Base-by-base conservation (phyloP, 2,329 filamentous ascomycete species). In the Claviceps paspali region DNA sequence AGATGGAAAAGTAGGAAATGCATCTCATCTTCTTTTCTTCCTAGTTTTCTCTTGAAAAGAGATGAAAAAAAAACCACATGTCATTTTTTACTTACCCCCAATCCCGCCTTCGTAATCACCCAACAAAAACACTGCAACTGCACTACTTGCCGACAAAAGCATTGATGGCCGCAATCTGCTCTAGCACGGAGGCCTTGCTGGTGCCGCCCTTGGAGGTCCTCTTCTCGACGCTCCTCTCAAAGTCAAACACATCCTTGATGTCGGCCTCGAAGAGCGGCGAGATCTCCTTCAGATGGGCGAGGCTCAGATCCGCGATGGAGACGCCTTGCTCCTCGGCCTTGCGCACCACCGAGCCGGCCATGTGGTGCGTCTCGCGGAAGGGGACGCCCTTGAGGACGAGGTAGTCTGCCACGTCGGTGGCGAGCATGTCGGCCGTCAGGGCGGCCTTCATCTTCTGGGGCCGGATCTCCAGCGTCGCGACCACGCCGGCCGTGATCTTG, bases 371-470 rank as follows among this genome's bases (percentile, higher is more conserved):
- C 35, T 42, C 27, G 12, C 42, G 38, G 27, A 45, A 41, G 10
- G 41, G 36, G 12, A 43, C 33, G 12, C 41, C 39, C 11, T 37
- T 39, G n/a, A 29, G 26, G 10, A 41, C 41, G 6, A 45, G 34
- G 24, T 39, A 35, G 26, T 44, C 41, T 4, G 43, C 43, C n/a
- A 44, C 32, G 21, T 43, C 40, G 12, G 42, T 44, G n/a, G 42
- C 40, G 11, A 45, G 38, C 41, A 45, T 43, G 17, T 36, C 36
- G 11, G 36, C 35, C 4, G 35, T 36, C 10, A 41, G 31, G 9
- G 37, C 37, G 23, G 40, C 33, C 32, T 36, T 36, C 40, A 40
- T 42, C 31, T 30, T 35, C 7, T 44, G 38, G 11, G 35, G 15
- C 2, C 24, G 21, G 15, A 43, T 34, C 18, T 40, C 18, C 9